These are phyloP conservation scores for Fusarium sp. DNA, from an alignment of 2,329 filamentous ascomycete genomes.

Conservation along the genomic window DNA sequence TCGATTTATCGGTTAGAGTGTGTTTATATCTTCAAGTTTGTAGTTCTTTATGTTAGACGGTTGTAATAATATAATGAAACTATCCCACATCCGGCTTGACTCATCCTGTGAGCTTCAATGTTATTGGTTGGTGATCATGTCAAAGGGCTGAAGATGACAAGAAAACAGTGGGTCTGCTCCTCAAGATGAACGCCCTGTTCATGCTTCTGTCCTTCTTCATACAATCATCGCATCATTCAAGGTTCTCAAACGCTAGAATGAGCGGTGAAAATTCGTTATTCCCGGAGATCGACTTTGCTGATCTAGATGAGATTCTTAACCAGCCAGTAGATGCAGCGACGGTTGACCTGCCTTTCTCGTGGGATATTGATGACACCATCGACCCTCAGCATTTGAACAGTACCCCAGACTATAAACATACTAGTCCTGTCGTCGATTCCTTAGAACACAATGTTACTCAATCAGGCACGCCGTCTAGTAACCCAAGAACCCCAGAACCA, in stretches of 20 bases:
- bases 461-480: too few relatives aligned
- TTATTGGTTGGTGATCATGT: neutral
- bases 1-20: too few relatives aligned
- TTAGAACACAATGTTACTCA: too few relatives aligned
- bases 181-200: neutral
- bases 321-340: neutral
- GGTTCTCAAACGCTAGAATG: neutral
- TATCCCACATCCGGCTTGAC: neutral
- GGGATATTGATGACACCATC: neutral
- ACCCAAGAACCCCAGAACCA: rapidly evolving
- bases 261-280: rapidly evolving
- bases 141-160: slow-evolving; percentile 25
- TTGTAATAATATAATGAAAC: neutral
- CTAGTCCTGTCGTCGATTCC: too few relatives aligned
- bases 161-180: slow-evolving; percentile 14
- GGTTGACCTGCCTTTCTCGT: neutral
- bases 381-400: neutral
- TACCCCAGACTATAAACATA: too few relatives aligned
- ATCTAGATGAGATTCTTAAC: rapidly evolving
- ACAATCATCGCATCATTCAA: neutral
- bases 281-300: rapidly evolving
- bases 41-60: neutral
- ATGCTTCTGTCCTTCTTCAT: neutral
- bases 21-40: too few relatives aligned
- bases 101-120: rapidly evolving